Evolutionary conservation across 164 flowering plant genomes (phyloP), one percentile per base, ranked within the genome.

Genomic region (Aristolochia fimbriata): DNA sequence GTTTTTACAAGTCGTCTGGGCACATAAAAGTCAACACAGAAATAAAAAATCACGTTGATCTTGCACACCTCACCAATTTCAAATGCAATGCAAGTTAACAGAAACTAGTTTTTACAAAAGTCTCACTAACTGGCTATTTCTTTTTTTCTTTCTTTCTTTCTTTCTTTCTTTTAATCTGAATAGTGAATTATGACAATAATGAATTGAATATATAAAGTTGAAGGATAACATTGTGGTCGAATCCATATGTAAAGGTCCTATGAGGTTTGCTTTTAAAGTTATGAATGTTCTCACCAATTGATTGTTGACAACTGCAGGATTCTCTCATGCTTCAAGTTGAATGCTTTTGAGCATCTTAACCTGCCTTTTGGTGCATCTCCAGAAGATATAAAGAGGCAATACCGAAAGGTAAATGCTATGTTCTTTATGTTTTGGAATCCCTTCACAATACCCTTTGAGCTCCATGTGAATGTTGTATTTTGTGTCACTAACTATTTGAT

Each of bases 291-390:
- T 20, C 43, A 22, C 27, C 33, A 51, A 31, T n/a, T 17, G 2
- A 30, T 15, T 51, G 17, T 37, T 43, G 47, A 47, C 49, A 10
- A 47, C 46, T 70, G 68, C 73, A 93, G 99, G 89, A 91, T 91
- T 61, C 91, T 94, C 48, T 76, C 91, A n/a, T 88, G 99, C 77
- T 94, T 94, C 89, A 94, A 94, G 75, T 64, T 94, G 62, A 94
- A 94, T 61, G 79, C 99, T 24, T 91, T 82, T 78, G 97, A 94
- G 74, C 79, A 77, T 73, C 85, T 94, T 30, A 91, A 88, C 63
- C 71, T 94, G 41, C 77, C 93, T 46, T 91, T 88, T 67, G 80
- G 77, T 71, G 77, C 97, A 46, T 62, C 91, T 15, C 62, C 65
- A 16, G 97, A 88, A 21, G 99, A 82, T 24, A 85, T 86, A 65